phyloP scores from a whole-genome alignment of 1,139 yeast genomes.

The Kodamaea arcana region DNA sequence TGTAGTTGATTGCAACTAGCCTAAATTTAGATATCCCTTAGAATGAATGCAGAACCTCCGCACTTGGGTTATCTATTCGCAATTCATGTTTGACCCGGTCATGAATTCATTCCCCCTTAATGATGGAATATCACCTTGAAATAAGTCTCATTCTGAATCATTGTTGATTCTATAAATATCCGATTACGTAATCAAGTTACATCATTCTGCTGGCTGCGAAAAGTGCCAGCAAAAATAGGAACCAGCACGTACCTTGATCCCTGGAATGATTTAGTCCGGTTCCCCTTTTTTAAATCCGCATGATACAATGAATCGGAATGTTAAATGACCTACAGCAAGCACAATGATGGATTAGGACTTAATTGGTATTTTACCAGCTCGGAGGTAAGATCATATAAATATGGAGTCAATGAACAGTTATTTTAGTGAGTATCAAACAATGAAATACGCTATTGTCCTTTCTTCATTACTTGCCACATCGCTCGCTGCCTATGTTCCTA shows the following conservation, averaged over 20 bases:
- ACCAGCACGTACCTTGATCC: neutral
- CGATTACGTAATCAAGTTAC: neutral
- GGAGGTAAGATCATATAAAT: neutral
- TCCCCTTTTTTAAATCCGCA: neutral
- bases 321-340: neutral
- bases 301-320: neutral
- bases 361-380: neutral
- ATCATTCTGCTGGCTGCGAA: neutral
- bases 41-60: no score
- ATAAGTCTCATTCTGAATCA: no score
- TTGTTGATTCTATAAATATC: no score
- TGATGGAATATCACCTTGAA: no score
- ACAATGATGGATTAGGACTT: no score
- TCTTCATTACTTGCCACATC: slow-evolving; percentile 43
- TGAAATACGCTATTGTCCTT: slow-evolving; percentile 28
- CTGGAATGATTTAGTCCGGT: neutral
- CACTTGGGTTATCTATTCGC: no score
- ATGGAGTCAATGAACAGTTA: neutral
- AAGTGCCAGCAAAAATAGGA: neutral
- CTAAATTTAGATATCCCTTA: no score
- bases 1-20: no score
- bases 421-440: slow-evolving; percentile 7
- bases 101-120: no score
- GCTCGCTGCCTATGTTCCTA: slow-evolving; percentile 62
- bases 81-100: no score